These are phyloP conservation scores for Cairneyella variabilis DNA, from an alignment of 495 filamentous ascomycete species.

Conservation along the genomic window DNA sequence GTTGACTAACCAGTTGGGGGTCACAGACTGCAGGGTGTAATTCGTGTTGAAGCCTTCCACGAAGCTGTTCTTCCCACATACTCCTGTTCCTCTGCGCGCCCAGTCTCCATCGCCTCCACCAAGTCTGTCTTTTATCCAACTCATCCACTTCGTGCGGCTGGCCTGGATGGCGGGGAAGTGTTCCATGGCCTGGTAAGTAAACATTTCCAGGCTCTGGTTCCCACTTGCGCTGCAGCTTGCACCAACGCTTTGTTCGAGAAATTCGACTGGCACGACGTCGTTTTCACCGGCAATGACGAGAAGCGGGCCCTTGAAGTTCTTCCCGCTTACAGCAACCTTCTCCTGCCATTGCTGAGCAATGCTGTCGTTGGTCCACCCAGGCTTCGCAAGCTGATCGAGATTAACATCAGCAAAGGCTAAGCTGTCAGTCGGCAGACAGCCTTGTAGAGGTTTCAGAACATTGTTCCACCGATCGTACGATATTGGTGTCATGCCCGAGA, in stretches of 20 bases:
- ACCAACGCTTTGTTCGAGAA: conserved; percentile 27
- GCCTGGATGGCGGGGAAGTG: conserved; percentile 38
- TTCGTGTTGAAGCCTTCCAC: conserved; percentile 8
- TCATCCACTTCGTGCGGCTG: conserved; percentile 34
- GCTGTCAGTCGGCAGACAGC: conserved; percentile 3
- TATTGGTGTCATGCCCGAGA: conserved; percentile 7
- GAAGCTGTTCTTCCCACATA: conserved; percentile 4
- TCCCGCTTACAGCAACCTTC: conserved; percentile 25
- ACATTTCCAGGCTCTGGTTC: conserved; percentile 31
- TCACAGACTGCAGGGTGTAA: background rate
- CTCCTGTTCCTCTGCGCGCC: background rate
- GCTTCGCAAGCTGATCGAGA: conserved; percentile 23
- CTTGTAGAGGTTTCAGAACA: conserved; percentile 10
- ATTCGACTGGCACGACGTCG: conserved; percentile 30
- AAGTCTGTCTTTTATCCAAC: conserved; percentile 39
- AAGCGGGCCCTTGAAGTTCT: conserved; percentile 38
- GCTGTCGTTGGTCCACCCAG: conserved; percentile 20
- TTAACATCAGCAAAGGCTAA: conserved; percentile 6
- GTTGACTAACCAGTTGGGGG: conserved; percentile 3
- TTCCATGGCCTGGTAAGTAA: conserved; percentile 29
- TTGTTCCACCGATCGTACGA: conserved; percentile 3
- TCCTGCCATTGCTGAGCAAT: conserved; percentile 25
- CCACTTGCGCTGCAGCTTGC: conserved; percentile 31
- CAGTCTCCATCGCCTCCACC: conserved; percentile 13
- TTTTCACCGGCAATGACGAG: conserved; percentile 41